Percentiles rank a stretch among this genome's conserved stretches.
phyloP scores from a whole-genome alignment of 768 basidiomycete genomes.

The Favolaschia claudopus region DNA sequence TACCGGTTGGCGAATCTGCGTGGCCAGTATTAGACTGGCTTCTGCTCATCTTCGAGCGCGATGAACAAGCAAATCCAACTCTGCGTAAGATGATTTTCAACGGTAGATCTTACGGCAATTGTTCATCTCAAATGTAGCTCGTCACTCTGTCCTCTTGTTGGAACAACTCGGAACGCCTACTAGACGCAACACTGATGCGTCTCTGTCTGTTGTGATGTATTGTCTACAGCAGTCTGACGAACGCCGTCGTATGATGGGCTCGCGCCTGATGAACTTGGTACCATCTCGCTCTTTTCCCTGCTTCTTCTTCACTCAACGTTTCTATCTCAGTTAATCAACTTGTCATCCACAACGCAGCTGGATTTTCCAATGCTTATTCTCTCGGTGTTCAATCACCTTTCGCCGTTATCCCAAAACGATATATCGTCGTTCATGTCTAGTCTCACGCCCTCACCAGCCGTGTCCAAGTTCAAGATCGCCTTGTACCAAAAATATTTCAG shows the following conservation, averaged over 20 bases:
- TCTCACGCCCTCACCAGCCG: slow-evolving; percentile 41
- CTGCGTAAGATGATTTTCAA: slow-evolving; percentile 25
- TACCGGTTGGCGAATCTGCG: slow-evolving; percentile 64
- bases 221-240: slow-evolving; percentile 15
- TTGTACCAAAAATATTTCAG: slow-evolving; percentile 48
- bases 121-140: slow-evolving; percentile 25
- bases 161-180: slow-evolving; percentile 59
- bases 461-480: slow-evolving; percentile 48
- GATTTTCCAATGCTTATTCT: slow-evolving; percentile 46
- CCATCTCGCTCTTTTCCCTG: background rate
- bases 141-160: slow-evolving; percentile 61
- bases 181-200: slow-evolving; percentile 63
- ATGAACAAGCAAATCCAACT: slow-evolving; percentile 46
- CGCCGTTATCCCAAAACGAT: slow-evolving; percentile 36
- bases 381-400: slow-evolving; percentile 44
- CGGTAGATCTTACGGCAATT: background rate
- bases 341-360: slow-evolving; percentile 45
- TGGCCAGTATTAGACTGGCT: slow-evolving; percentile 82
- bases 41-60: slow-evolving; percentile 70
- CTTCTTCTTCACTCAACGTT: background rate
- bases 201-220: slow-evolving; percentile 49
- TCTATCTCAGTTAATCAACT: slow-evolving; percentile 47
- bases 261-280: slow-evolving; percentile 27
- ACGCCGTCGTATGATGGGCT: slow-evolving; percentile 25
- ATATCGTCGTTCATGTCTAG: slow-evolving; percentile 39